phyloP scores from a whole-genome alignment of 495 filamentous ascomycete genomes.

The Aspergillus incahuasiensis region DNA sequence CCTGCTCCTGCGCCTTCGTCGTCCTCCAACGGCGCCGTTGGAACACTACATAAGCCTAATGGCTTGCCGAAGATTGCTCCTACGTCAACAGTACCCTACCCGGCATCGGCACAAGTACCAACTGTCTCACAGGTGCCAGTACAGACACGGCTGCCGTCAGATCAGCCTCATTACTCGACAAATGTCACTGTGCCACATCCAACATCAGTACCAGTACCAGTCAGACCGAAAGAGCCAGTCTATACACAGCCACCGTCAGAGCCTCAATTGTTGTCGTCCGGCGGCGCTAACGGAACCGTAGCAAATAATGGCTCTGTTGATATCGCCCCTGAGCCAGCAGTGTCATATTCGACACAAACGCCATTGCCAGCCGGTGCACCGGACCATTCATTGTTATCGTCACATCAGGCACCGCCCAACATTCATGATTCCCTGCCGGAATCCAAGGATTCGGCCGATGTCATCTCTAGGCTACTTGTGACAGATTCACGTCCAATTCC shows the following conservation, averaged over 20 bases:
- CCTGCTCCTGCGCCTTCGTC: conserved; percentile 5
- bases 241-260: not conserved
- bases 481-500: not conserved
- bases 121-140: not conserved
- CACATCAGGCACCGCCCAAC: not conserved
- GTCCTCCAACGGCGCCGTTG: not conserved
- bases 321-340: conserved; percentile 19
- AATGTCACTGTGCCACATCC: conserved; percentile 12
- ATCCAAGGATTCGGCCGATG: not conserved
- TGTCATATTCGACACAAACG: not conserved
- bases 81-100: not conserved
- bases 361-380: not conserved
- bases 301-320: conserved; percentile 4
- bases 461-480: not conserved
- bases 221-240: not conserved
- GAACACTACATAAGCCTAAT: not conserved
- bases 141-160: not conserved
- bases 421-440: not conserved
- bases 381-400: not conserved
- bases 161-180: conserved; percentile 3
- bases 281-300: not conserved
- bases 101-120: not conserved
- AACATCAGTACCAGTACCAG: not conserved
- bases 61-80: not conserved
- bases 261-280: not conserved